A percentile compares a stretch with the other conserved stretches of the same genome.
phyloP scores from a whole-genome alignment of 1,284 basidiomycete species.

The Boletus sp. region DNA sequence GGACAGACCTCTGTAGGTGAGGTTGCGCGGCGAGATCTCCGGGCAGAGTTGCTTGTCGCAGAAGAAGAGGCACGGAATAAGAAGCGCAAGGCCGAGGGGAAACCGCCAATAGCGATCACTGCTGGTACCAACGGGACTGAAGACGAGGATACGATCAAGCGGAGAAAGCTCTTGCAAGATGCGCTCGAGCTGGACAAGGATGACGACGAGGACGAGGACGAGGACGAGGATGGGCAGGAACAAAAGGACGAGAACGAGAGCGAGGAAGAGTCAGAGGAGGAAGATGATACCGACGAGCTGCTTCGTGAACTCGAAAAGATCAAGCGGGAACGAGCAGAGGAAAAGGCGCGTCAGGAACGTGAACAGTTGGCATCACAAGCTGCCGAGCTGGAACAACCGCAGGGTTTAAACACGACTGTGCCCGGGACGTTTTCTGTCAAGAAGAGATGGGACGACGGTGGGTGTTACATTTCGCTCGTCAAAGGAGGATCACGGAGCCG shows the following conservation, averaged over 20 bases:
- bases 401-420: constrained; percentile 69
- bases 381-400: constrained; percentile 74
- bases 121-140: constrained; percentile 37
- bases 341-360: constrained; percentile 82
- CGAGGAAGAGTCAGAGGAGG: constrained; percentile 56
- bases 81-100: constrained; percentile 82
- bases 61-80: constrained; percentile 84
- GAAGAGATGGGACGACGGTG: constrained; percentile 93
- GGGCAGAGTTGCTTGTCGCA: constrained; percentile 79
- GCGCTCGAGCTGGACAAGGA: constrained; percentile 86
- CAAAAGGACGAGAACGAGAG: constrained; percentile 48
- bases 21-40: constrained; percentile 77
- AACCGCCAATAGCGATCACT: constrained; percentile 44
- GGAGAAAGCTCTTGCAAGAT: constrained; percentile 81
- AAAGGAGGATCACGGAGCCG: background rate
- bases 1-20: constrained; percentile 82
- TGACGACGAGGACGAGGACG: constrained; percentile 66
- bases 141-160: constrained; percentile 73
- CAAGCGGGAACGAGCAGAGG: constrained; percentile 91
- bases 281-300: constrained; percentile 90
- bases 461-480: constrained; percentile 25
- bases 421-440: constrained; percentile 90
- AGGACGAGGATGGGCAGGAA: constrained; percentile 38
- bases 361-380: constrained; percentile 72
- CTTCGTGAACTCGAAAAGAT: constrained; percentile 95